Conservation (phyloP, 805 yeast species). For the Saturnispora dispora region DNA sequence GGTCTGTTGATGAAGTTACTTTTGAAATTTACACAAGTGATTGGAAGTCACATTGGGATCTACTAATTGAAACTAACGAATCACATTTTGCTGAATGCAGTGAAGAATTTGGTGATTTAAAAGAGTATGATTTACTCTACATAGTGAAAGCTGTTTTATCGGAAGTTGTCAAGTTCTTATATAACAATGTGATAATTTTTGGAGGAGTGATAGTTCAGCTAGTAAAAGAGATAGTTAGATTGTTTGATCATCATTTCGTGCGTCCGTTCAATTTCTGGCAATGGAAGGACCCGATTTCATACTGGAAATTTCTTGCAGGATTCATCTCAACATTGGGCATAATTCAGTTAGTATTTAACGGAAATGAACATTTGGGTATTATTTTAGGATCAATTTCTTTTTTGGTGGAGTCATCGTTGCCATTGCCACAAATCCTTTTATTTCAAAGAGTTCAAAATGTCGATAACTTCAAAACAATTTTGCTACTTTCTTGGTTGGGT, state of each 20-base stretch:
- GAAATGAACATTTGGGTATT: constrained; percentile 23
- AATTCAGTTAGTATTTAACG: constrained; percentile 19
- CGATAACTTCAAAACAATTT: constrained; percentile 68
- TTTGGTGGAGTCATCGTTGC: constrained; percentile 61
- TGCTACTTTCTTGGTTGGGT: constrained; percentile 76
- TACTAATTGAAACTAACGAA: constrained; percentile 15
- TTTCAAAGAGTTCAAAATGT: constrained; percentile 57
- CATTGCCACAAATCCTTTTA: constrained; percentile 71
- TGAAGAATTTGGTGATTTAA: constrained; percentile 10
- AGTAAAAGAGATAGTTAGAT: constrained; percentile 37
- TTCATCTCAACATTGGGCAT: constrained; percentile 26
- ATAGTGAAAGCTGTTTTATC: constrained; percentile 8
- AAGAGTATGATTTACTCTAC: neutral
- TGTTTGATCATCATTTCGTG: constrained; percentile 61
- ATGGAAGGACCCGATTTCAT: constrained; percentile 39
- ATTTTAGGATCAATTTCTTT: constrained; percentile 32
- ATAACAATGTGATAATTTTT: constrained; percentile 13
- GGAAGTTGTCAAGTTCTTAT: constrained; percentile 10
- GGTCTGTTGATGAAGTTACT: constrained; percentile 36
- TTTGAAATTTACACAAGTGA: constrained; percentile 25
- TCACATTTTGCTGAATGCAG: constrained; percentile 11
- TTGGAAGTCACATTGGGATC: constrained; percentile 26
- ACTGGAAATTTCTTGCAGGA: constrained; percentile 37
- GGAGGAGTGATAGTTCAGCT: constrained; percentile 14
- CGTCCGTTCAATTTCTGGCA: constrained; percentile 77